Conservation (phyloP, 2,329 filamentous ascomycete genomes). For the Aspergillus thermomutatus region DNA sequence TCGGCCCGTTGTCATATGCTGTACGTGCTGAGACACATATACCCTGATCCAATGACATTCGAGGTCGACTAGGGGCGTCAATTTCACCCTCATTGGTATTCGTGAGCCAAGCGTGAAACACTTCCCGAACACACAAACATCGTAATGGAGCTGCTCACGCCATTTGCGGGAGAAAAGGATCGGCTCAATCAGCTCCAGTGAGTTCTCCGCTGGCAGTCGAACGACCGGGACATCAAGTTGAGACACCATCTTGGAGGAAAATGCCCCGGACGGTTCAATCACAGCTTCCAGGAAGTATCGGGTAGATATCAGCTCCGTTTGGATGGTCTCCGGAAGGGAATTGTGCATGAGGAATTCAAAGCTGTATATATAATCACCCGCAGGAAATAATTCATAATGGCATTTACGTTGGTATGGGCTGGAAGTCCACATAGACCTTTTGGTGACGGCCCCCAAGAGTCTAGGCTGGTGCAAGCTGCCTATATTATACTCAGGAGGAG, state of each 20-base stretch:
- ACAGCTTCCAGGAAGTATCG: constrained; percentile 84
- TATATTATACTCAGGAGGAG: background rate
- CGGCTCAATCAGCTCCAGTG: constrained; percentile 84
- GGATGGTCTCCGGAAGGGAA: constrained; percentile 76
- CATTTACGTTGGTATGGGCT: no score
- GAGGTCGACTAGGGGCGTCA: constrained; percentile 87
- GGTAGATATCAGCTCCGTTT: constrained; percentile 79
- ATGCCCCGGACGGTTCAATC: constrained; percentile 81
- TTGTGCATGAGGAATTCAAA: constrained; percentile 82
- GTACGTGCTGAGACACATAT: constrained; percentile 82
- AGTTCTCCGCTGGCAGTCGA: constrained; percentile 80
- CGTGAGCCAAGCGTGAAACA: constrained; percentile 85
- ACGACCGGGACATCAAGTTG: constrained; percentile 79
- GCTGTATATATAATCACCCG: constrained; percentile 69
- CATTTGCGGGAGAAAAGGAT: constrained; percentile 91
- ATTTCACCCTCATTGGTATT: constrained; percentile 89
- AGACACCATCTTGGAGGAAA: constrained; percentile 81
- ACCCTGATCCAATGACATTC: constrained; percentile 92
- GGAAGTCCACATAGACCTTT: no score
- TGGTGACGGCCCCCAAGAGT: constrained; percentile 27
- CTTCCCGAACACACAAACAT: constrained; percentile 93
- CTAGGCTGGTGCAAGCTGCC: background rate
- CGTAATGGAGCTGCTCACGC: constrained; percentile 94
- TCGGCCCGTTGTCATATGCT: constrained; percentile 78
- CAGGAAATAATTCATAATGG: no score